Conservation (phyloP, 176 grass and related monocot species). For the Aechmea fasciata region DNA sequence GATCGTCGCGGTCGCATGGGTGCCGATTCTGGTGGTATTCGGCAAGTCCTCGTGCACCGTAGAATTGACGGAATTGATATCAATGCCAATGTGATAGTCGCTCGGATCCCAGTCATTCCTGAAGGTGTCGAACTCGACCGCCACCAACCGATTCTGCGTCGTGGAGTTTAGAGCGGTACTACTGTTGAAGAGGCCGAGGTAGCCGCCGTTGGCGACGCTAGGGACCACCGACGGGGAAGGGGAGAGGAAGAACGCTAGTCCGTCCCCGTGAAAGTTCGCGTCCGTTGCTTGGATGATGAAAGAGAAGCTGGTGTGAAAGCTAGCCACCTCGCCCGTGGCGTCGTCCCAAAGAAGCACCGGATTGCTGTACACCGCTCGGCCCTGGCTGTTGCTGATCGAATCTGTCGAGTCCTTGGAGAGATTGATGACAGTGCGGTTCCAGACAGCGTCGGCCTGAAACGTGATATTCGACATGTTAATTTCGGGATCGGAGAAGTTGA, state of each 20-base stretch:
- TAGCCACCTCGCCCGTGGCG: no score
- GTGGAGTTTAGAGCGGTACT: no score
- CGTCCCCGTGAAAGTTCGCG: conserved; percentile 6
- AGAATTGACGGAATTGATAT: no score
- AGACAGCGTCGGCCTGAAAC: conserved; percentile 11
- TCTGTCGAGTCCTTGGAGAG: conserved; percentile 11
- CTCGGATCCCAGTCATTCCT: no score
- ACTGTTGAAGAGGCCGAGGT: conserved; percentile 27
- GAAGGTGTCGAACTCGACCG: no score
- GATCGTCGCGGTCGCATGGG: no score
- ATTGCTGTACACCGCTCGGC: conserved; percentile 20
- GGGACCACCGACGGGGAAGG: conserved; percentile 17
- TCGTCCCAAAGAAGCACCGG: conserved; percentile 28
- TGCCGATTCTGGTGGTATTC: no score
- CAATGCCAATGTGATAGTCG: no score
- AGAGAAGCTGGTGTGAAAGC: conserved; percentile 6
- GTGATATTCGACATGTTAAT: background rate
- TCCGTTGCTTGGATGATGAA: conserved; percentile 5
- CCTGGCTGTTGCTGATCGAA: conserved; percentile 8
- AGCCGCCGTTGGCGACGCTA: conserved; percentile 23
- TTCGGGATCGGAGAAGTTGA: background rate
- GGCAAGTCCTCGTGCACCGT: no score
- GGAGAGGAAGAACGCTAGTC: conserved; percentile 47
- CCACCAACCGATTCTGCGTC: no score
- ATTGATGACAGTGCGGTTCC: background rate